These are phyloP conservation scores for Bryum argenteum DNA, from an alignment of 225 moss, liverwort and hornwort genomes.

Conservation along the genomic window DNA sequence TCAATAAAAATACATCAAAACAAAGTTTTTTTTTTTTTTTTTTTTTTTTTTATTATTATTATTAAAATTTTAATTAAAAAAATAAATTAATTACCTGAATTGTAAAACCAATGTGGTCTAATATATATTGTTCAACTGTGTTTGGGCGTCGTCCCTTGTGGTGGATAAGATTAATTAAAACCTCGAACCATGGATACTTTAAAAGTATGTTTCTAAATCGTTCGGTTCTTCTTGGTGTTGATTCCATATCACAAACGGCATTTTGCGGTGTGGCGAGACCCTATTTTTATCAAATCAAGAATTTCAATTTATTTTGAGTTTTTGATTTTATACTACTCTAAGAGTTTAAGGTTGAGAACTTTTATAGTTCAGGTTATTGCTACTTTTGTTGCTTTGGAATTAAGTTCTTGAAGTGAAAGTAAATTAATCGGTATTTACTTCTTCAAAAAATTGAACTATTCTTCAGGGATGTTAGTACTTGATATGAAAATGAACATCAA, in stretches of 20 bases:
- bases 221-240: not conserved
- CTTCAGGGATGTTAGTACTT: no score
- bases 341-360: no score
- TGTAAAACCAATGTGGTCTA: constrained; percentile 35
- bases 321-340: no score
- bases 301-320: not conserved
- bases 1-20: no score
- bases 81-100: not conserved
- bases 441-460: no score
- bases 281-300: not conserved
- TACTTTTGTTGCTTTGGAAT: no score
- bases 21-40: no score
- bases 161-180: constrained; percentile 37
- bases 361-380: no score
- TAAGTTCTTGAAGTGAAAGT: no score
- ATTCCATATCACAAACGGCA: constrained; percentile 22
- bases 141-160: constrained; percentile 17
- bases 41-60: not conserved
- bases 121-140: constrained; percentile 1
- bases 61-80: not conserved
- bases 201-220: constrained; percentile 18
- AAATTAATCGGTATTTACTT: no score
- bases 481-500: no score
- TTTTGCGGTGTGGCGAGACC: constrained; percentile 19
- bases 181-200: constrained; percentile 36